These are phyloP conservation scores for Capsicum baccatum DNA, from an alignment of 257 asterid species.

Conservation along the genomic window DNA sequence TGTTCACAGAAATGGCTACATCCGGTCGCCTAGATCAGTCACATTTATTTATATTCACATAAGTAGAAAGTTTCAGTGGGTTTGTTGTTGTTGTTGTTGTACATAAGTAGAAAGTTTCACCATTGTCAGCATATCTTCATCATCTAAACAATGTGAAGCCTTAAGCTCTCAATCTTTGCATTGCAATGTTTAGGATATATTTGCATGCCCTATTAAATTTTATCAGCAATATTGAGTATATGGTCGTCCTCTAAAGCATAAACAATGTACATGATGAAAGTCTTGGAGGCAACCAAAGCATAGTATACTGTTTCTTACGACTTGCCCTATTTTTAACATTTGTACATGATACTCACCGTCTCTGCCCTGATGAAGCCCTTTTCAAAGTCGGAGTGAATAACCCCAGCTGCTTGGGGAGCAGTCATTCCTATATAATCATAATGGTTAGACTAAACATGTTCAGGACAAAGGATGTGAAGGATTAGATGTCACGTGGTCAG, in stretches of 20 bases:
- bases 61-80: neutral
- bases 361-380: slow-evolving; percentile 99
- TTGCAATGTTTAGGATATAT: neutral
- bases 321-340: neutral
- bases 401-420: slow-evolving; percentile 99
- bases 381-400: slow-evolving; percentile 96
- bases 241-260: slow-evolving; percentile 9
- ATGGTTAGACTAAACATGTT: slow-evolving; percentile 27
- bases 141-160: slow-evolving; percentile 21
- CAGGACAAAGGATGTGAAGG: slow-evolving; percentile 27
- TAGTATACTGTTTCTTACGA: slow-evolving; percentile 10
- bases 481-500: neutral
- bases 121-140: slow-evolving; percentile 25
- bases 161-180: slow-evolving; percentile 1
- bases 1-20: neutral
- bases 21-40: neutral
- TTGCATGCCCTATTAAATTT: slow-evolving; percentile 18
- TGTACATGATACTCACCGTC: slow-evolving; percentile 61
- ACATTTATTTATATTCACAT: neutral
- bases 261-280: neutral
- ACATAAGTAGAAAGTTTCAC: neutral
- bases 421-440: slow-evolving; percentile 76
- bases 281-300: neutral
- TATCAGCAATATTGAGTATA: neutral
- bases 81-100: too few species aligned